A percentile compares a stretch with the other conserved stretches of the same genome.
Conservation (phyloP, 2,329 filamentous ascomycete species). For the Fusarium fracticaudum region DNA sequence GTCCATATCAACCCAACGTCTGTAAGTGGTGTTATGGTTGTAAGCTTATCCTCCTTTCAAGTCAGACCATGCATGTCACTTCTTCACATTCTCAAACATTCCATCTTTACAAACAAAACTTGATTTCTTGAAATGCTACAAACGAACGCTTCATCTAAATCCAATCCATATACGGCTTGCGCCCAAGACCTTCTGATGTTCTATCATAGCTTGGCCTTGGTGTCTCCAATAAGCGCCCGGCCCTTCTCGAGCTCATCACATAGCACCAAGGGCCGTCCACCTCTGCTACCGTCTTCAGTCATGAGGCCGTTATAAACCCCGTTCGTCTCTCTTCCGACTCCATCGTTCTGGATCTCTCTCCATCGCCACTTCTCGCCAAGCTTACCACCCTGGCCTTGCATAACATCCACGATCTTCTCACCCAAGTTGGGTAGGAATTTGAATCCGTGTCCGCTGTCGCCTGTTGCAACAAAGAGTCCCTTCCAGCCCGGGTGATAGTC, state of each 20-base stretch:
- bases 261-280: constrained; percentile 57
- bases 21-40: constrained; percentile 1
- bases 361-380: constrained; percentile 70
- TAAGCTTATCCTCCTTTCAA: constrained; percentile 12
- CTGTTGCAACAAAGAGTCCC: constrained; percentile 69
- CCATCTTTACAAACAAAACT: background rate
- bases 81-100: background rate
- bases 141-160: constrained; percentile 24
- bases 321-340: constrained; percentile 46
- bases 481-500: constrained; percentile 72
- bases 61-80: constrained; percentile 3
- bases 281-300: constrained; percentile 64
- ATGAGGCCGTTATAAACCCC: constrained; percentile 49
- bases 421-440: constrained; percentile 76
- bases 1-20: constrained; percentile 5
- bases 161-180: background rate
- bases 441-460: constrained; percentile 72
- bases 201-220: constrained; percentile 41
- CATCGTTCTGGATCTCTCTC: constrained; percentile 63
- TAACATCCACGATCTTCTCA: constrained; percentile 66
- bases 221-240: constrained; percentile 23
- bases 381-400: constrained; percentile 58
- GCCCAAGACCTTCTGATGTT: constrained; percentile 22
- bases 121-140: constrained; percentile 10
- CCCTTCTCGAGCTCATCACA: constrained; percentile 53